phyloP scores from a whole-genome alignment of 2,329 filamentous ascomycete genomes.

The Calonectria multiphialidica region DNA sequence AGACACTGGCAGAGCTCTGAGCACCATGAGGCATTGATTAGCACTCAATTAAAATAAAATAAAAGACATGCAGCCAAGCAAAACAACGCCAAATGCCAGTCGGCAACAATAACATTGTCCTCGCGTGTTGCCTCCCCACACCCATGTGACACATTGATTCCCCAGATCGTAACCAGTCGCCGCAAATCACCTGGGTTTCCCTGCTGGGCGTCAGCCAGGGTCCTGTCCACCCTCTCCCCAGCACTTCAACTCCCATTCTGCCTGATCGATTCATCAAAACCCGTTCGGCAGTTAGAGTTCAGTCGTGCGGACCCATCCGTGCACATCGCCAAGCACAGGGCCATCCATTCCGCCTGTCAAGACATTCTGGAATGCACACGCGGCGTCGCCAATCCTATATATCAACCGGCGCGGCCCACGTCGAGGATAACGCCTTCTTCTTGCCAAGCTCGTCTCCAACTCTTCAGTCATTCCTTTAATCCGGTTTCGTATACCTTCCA shows the following conservation, averaged over 20 bases:
- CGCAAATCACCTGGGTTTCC: slow-evolving; percentile 2
- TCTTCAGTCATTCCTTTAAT: slow-evolving; percentile 13
- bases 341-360: neutral
- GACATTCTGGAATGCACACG: slow-evolving; percentile 9
- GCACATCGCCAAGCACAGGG: slow-evolving; percentile 3
- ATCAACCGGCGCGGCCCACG: neutral
- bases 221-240: neutral
- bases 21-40: neutral
- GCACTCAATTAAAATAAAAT: neutral
- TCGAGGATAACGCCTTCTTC: neutral
- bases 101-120: neutral
- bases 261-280: neutral
- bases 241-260: neutral
- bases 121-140: neutral
- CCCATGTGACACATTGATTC: neutral
- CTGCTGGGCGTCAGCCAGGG: neutral
- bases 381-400: neutral
- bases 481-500: neutral
- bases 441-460: neutral
- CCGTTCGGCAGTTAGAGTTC: neutral
- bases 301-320: neutral
- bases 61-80: neutral
- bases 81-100: neutral
- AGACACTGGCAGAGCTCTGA: neutral
- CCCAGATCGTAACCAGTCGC: neutral